Evolutionary conservation across 805 yeast genomes (phyloP), one percentile per base, ranked within the genome.

Genomic region (Jamesozyma spencerorum): DNA sequence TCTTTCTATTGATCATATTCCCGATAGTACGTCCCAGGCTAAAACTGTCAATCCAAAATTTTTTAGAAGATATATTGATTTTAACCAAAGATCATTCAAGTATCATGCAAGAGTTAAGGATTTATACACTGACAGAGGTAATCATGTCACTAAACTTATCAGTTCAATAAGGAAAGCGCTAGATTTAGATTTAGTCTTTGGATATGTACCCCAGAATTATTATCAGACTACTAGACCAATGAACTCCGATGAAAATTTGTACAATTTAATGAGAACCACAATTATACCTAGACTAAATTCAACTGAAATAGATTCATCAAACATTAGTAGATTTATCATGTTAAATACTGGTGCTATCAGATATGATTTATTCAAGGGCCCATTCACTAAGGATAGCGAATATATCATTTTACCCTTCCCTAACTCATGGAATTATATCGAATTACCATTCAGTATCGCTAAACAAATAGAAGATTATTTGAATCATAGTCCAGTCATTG

Each of bases 311-410:
- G 50, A 55, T 60, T 42, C 45, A 8, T 49, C 57, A 13, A 10
- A 22, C 10, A 47, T 49, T 13, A 63, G 65, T 38, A 65, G 85
- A 40, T 65, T 79, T 22, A 72, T 86, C 19, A 63, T 84, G 34
- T 75, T 85, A 44, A 90, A 90, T 57, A 82, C 95, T 0, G 97
- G 97, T 1, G 81, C 95, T 4, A 73, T 88, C 2, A 72, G 97
- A 40, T 90, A 85, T 55, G 96, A 88, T 60, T 62, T 88, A 35
- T 82, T 81, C 63, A 74, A 79, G 55, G 97, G 97, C 0, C 79
- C 81, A 1, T 88, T 81, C 57, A 87, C 95, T 0, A 64, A 65
- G 34, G 94, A 87, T 58, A 70, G 90, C 0, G 82, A 82, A 49
- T 90, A 70, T 55, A 84, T 82, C 34, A 84, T 90, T 1, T 79